These are phyloP conservation scores for Rhodamnia argentea DNA, from an alignment of 345 rosid species.

Conservation along the genomic window DNA sequence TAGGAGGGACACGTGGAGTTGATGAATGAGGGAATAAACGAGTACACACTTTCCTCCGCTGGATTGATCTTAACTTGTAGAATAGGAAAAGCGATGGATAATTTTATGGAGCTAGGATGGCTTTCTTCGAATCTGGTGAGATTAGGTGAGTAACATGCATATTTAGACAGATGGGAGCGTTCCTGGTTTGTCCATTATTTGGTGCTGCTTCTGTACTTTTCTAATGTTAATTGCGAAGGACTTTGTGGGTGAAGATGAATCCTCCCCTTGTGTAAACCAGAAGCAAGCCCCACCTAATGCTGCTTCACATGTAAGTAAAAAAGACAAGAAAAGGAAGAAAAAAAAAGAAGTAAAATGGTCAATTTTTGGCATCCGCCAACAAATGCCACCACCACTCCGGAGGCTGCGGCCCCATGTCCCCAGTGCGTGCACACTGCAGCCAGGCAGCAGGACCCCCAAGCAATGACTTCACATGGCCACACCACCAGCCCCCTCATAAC, in stretches of 20 bases:
- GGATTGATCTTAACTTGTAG: not conserved
- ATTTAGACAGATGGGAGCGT: not conserved
- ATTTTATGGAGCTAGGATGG: not conserved
- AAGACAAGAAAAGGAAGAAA: not conserved
- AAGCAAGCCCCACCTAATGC: not conserved
- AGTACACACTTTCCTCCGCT: not conserved
- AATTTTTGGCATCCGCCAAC: not conserved
- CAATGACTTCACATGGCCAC: not conserved
- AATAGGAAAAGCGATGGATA: not conserved
- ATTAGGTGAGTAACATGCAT: not conserved
- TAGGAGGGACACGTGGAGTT: not conserved
- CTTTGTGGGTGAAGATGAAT: not conserved
- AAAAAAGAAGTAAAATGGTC: not conserved
- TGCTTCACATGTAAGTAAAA: not conserved
- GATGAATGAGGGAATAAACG: not conserved
- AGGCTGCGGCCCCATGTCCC: constrained; percentile 18
- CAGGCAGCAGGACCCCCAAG: not conserved
- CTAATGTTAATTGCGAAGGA: not conserved
- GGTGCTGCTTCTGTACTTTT: not conserved
- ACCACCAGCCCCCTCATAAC: not conserved
- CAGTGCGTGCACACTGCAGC: not conserved
- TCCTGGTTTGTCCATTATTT: not conserved
- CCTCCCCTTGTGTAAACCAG: not conserved
- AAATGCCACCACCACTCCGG: constrained; percentile 8
- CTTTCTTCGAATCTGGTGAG: not conserved